Evolutionary conservation across 768 basidiomycete species (phyloP).

Genomic region (Lanmaoa rubissima): DNA sequence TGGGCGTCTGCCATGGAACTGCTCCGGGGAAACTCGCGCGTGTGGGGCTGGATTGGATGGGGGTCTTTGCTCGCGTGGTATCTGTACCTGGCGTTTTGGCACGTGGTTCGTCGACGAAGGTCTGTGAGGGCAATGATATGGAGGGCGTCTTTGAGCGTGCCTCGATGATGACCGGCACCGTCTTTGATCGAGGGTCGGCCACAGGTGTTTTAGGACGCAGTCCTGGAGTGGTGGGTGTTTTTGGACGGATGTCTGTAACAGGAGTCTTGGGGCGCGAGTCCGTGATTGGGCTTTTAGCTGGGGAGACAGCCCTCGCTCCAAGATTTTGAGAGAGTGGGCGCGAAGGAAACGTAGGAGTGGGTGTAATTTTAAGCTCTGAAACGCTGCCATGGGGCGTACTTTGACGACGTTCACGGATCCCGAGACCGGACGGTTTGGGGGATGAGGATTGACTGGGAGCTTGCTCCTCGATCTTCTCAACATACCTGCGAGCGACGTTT

Average conservation of each 20-base stretch:
- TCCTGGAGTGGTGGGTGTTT: slow-evolving; percentile 17
- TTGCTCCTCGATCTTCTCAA: slow-evolving; percentile 41
- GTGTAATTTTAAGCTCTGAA: slow-evolving; percentile 15
- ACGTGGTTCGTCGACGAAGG: slow-evolving; percentile 19
- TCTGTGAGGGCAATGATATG: slow-evolving; percentile 11
- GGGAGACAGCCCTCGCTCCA: slow-evolving; percentile 6
- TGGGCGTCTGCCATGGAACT: slow-evolving; percentile 24
- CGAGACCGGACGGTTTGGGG: slow-evolving; percentile 23
- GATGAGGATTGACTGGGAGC: slow-evolving; percentile 32
- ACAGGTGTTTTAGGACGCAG: slow-evolving; percentile 23
- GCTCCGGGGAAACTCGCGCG: slow-evolving; percentile 16
- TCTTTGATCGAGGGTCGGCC: slow-evolving; percentile 14
- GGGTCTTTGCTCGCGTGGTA: slow-evolving; percentile 15
- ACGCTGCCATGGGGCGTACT: slow-evolving; percentile 41
- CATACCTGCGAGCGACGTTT: slow-evolving; percentile 32
- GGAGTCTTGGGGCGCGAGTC: slow-evolving; percentile 25
- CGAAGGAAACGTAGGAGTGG: slow-evolving; percentile 16
- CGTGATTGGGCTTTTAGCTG: slow-evolving; percentile 9
- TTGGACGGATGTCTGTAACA: slow-evolving; percentile 18
- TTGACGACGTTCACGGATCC: slow-evolving; percentile 47
- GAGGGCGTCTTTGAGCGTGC: slow-evolving; percentile 20
- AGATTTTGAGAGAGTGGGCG: slow-evolving; percentile 23
- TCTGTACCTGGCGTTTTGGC: slow-evolving; percentile 21
- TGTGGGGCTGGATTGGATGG: slow-evolving; percentile 16
- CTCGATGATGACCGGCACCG: slow-evolving; percentile 9